Conservation (phyloP, 768 basidiomycete species). For the Suillus subaureus region DNA sequence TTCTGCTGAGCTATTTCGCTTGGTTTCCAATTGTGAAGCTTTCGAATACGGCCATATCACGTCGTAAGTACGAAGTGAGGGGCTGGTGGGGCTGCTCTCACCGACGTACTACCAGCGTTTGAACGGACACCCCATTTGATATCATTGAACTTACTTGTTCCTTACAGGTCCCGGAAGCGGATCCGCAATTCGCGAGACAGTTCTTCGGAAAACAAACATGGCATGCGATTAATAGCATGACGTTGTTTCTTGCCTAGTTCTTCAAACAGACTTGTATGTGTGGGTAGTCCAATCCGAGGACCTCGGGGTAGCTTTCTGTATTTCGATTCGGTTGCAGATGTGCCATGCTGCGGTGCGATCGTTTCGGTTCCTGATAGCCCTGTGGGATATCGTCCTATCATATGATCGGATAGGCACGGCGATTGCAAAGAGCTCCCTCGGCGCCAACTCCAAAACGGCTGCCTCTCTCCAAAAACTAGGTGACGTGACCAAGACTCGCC, state of each 20-base stretch:
- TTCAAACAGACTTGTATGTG: neutral
- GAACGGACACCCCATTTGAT: neutral
- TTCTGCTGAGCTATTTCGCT: neutral
- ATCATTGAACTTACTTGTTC: neutral
- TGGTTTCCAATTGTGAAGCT: neutral
- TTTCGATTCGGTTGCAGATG: neutral
- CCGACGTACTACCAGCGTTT: neutral
- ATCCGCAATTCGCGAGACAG: neutral
- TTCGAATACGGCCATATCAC: neutral
- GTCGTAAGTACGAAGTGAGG: neutral
- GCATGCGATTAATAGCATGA: neutral
- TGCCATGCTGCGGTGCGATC: neutral
- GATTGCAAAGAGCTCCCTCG: neutral
- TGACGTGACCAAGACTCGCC: neutral
- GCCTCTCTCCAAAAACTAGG: neutral
- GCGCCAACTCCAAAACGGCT: neutral
- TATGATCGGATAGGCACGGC: neutral
- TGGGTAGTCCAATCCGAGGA: slow-evolving; percentile 2
- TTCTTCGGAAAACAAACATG: neutral
- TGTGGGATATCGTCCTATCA: neutral
- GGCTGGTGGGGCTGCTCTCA: neutral
- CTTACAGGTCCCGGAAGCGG: neutral
- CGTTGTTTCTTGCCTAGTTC: neutral
- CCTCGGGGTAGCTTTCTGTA: neutral
- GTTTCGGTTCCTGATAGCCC: neutral